Evolutionary conservation across 2,329 filamentous ascomycete genomes (phyloP).

Genomic region (Talaromyces marneffei): DNA sequence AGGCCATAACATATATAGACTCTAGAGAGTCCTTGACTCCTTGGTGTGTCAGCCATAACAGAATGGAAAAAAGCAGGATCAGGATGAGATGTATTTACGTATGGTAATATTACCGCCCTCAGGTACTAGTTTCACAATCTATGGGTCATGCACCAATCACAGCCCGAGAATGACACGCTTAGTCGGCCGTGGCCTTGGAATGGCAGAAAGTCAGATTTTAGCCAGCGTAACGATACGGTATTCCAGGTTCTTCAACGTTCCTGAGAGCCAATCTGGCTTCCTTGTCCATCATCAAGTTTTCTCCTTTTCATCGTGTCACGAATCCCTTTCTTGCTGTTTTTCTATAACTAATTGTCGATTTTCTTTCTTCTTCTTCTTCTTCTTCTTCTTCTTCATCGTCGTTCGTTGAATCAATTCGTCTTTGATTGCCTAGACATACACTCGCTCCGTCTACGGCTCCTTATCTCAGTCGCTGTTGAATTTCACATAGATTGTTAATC

Average conservation of each 20-base stretch:
- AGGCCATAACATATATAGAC: neutral
- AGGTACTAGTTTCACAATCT: constrained; percentile 2
- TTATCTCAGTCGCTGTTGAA: neutral
- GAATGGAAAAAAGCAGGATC: neutral
- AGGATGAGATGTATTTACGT: neutral
- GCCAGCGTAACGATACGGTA: neutral
- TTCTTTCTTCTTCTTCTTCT: neutral
- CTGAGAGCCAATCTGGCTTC: neutral
- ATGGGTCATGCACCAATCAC: neutral
- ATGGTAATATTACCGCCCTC: neutral
- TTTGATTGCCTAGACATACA: constrained; percentile 4
- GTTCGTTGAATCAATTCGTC: constrained; percentile 1
- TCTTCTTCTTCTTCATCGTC: neutral
- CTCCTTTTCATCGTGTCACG: neutral
- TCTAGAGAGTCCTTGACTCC: no score
- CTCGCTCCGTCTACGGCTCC: constrained; percentile 3
- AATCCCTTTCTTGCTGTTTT: no score
- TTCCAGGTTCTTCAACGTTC: neutral
- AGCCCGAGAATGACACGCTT: neutral
- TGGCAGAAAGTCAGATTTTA: neutral
- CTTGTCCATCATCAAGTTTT: neutral
- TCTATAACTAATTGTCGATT: no score
- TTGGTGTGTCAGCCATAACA: neutral
- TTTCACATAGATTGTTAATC: neutral
- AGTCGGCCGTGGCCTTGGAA: neutral